Evolutionary conservation across 352 stramenopile species (phyloP).

Genomic region (Sclerospora graminicola): DNA sequence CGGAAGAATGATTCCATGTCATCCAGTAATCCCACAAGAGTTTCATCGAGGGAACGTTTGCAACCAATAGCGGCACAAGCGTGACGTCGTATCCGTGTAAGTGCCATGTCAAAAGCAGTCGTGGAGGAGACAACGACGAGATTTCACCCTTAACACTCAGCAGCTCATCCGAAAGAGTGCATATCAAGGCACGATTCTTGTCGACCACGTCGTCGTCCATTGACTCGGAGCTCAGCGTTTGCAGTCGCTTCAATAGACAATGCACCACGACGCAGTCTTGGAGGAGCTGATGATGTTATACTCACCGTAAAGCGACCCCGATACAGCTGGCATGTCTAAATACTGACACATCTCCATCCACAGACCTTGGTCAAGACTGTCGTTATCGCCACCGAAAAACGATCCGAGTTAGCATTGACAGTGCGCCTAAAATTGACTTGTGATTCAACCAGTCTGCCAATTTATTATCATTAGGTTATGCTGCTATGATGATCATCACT

Average conservation of each 20-base stretch:
- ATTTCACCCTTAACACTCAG: slow-evolving; percentile 19
- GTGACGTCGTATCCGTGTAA: slow-evolving; percentile 36
- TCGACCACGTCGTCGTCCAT: slow-evolving; percentile 10
- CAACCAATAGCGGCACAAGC: slow-evolving; percentile 24
- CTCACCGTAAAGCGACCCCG: no score
- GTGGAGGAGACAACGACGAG: slow-evolving; percentile 12
- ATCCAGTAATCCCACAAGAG: slow-evolving; percentile 51
- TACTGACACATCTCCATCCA: no score
- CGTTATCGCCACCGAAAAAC: no score
- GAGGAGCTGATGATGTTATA: slow-evolving; percentile 39
- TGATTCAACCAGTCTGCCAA: no score
- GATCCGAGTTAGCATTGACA: no score
- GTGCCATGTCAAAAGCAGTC: slow-evolving; percentile 31
- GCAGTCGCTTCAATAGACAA: slow-evolving; percentile 28
- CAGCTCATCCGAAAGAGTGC: slow-evolving; percentile 22
- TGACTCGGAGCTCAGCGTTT: slow-evolving; percentile 7
- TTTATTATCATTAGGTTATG: no score
- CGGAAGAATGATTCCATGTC: slow-evolving; percentile 6
- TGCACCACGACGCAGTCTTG: slow-evolving; percentile 52
- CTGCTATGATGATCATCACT: no score
- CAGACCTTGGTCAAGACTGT: no score
- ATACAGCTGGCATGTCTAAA: no score
- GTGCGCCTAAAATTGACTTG: no score
- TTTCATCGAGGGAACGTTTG: slow-evolving; percentile 29
- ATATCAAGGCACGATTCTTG: slow-evolving; percentile 16